Conservation (phyloP, 495 filamentous ascomycete genomes). For the Aspergillus cristatus region DNA sequence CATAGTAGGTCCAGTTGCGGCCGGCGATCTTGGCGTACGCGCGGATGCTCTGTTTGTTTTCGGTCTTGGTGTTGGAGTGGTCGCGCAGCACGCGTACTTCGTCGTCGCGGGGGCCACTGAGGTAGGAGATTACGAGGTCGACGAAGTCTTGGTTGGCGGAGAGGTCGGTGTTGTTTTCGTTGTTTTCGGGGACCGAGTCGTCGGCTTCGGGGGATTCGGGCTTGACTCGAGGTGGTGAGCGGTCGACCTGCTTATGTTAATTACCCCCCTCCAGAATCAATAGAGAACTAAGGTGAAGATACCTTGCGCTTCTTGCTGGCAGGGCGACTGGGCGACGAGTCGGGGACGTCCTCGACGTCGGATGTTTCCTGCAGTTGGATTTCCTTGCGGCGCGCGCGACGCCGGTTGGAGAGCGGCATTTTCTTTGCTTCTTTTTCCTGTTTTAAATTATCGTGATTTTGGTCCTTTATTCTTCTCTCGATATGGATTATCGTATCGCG, state of each 20-base stretch:
- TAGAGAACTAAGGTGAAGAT: slow-evolving; percentile 15
- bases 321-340: slow-evolving; percentile 64
- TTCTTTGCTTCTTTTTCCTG: slow-evolving; percentile 4
- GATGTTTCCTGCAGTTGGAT: slow-evolving; percentile 38
- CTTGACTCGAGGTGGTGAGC: slow-evolving; percentile 18
- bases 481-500: not conserved
- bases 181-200: slow-evolving; percentile 41
- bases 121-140: slow-evolving; percentile 60
- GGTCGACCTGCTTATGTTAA: slow-evolving; percentile 23
- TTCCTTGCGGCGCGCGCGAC: slow-evolving; percentile 44
- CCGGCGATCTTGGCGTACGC: slow-evolving; percentile 94
- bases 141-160: slow-evolving; percentile 55
- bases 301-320: slow-evolving; percentile 71
- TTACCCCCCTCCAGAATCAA: not conserved
- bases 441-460: not conserved
- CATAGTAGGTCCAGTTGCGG: slow-evolving; percentile 89
- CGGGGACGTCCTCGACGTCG: slow-evolving; percentile 44
- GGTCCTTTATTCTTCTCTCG: not conserved
- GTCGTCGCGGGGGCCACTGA: slow-evolving; percentile 50
- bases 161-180: slow-evolving; percentile 40
- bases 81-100: slow-evolving; percentile 62
- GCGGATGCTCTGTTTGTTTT: slow-evolving; percentile 58
- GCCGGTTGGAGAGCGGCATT: slow-evolving; percentile 45
- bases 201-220: slow-evolving; percentile 25
- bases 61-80: slow-evolving; percentile 62